Evolutionary conservation across 2,329 filamentous ascomycete species (phyloP).

Genomic region (Ascocoryne sarcoides): DNA sequence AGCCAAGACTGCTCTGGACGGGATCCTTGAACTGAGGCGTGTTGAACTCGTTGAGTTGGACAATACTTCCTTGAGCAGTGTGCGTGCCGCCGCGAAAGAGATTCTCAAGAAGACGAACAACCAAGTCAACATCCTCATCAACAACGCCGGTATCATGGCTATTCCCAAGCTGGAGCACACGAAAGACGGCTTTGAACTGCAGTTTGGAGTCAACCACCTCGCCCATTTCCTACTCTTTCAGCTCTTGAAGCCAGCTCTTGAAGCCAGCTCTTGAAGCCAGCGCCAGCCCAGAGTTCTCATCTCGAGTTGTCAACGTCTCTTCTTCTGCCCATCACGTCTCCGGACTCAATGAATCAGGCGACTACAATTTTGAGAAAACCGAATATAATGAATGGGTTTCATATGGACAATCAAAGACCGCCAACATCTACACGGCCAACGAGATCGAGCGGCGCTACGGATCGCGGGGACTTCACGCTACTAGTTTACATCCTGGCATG

Average conservation of each 20-base stretch:
- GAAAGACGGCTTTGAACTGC: slow-evolving; percentile 39
- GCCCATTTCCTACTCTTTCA: slow-evolving; percentile 45
- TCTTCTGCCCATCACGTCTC: slow-evolving; percentile 34
- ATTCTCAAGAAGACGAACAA: neutral
- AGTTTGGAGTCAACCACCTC: slow-evolving; percentile 45
- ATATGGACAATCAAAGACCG: slow-evolving; percentile 38
- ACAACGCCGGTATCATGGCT: slow-evolving; percentile 1
- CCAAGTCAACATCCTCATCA: slow-evolving; percentile 1
- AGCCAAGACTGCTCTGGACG: slow-evolving; percentile 1
- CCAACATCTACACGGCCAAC: slow-evolving; percentile 39
- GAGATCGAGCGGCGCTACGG: slow-evolving; percentile 38
- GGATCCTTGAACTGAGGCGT: neutral
- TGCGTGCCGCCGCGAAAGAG: neutral
- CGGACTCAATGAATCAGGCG: slow-evolving; percentile 35
- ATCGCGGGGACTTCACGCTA: slow-evolving; percentile 30
- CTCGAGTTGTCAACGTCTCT: slow-evolving; percentile 38
- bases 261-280: slow-evolving; percentile 33
- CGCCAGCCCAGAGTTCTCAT: slow-evolving; percentile 33
- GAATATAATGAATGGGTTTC: slow-evolving; percentile 30
- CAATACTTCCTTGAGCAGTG: neutral
- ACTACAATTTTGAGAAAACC: slow-evolving; percentile 17
- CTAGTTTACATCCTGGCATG: slow-evolving; percentile 35
- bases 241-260: slow-evolving; percentile 36
- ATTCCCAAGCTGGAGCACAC: slow-evolving; percentile 28
- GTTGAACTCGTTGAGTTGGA: neutral